Evolutionary conservation across 2,329 filamentous ascomycete genomes (phyloP), one percentile per base, ranked within the genome.

Genomic region (Diaporthe sp.): DNA sequence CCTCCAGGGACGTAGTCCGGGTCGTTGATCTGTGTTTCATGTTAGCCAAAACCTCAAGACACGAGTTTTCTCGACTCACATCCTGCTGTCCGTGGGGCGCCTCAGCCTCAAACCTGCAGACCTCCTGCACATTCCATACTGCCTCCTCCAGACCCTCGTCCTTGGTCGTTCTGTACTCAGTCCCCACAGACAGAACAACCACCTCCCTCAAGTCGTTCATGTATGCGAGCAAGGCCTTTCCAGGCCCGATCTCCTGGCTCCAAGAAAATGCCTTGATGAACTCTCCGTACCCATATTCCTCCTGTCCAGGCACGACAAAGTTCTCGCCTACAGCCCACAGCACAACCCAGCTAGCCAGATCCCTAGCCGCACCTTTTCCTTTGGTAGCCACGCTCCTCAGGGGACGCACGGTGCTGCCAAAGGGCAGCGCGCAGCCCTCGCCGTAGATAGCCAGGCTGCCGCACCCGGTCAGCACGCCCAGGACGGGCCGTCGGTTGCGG

Each of bases 311-410:
- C 10, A 91, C 79, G 9, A 88, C 84, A 38, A 90, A 75, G 3
- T 85, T 85, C 54, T 86, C 88, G 9, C 90, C 90, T 3, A 91
- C 81, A 0, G 88, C 88, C 89, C 89, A 92, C 1, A 90, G 83
- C 1, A 88, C 84, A 72, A 85, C 83, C 89, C 89, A 91, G 22
- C 84, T 84, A 38, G 82, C 79, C 54, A 83, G 79, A 38, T 86
- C 85, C 77, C 74, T 52, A 35, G 87, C 86, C 13, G 84, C 82
- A 22, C 85, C 82, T 13, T 81, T 81, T 12, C 84, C 81, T 67
- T 82, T 80, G 4, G 77, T 75, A 57, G 78, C 79, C 35, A 77
- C 66, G 33, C 77, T 45, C 61, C 72, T 78, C 70, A 12, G 75
- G 74, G 50, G 82, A 80, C 78, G 91, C 89, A 42, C 89, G 88